phyloP scores from a whole-genome alignment of 495 filamentous ascomycete species.

The Penicillium antarcticum region DNA sequence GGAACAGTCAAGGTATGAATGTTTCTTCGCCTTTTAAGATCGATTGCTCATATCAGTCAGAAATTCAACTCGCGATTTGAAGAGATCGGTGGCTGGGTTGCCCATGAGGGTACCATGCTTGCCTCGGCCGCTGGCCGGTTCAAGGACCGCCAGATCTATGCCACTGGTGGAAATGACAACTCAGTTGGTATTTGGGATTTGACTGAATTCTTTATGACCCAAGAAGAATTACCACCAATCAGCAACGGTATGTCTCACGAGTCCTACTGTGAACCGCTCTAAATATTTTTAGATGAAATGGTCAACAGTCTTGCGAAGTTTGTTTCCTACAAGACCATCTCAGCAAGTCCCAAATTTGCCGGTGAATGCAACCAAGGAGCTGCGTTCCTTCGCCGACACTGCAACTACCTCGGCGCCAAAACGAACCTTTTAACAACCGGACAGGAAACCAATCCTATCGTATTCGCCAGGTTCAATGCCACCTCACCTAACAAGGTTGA shows the following conservation, averaged over 20 bases:
- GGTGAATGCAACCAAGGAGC: conserved; percentile 92
- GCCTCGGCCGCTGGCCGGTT: conserved; percentile 74
- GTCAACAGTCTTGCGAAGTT: conserved; percentile 78
- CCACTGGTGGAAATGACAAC: conserved; percentile 94
- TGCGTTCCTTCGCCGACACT: conserved; percentile 81
- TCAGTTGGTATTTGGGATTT: conserved; percentile 86
- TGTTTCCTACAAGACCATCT: conserved; percentile 86
- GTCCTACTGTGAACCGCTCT: not conserved
- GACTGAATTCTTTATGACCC: conserved; percentile 46
- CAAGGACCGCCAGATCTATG: conserved; percentile 69
- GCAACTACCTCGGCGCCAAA: conserved; percentile 84
- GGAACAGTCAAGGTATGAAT: conserved; percentile 71
- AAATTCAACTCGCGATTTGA: conserved; percentile 90
- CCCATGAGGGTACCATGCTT: conserved; percentile 80
- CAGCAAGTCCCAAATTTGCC: conserved; percentile 74
- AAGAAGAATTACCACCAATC: conserved; percentile 46
- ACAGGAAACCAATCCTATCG: conserved; percentile 77
- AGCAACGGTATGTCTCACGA: conserved; percentile 50
- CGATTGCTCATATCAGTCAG: conserved; percentile 28
- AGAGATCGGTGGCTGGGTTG: conserved; percentile 76
- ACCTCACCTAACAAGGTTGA: conserved; percentile 52
- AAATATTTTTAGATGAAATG: conserved; percentile 60
- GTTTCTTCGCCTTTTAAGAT: not conserved
- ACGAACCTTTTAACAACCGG: conserved; percentile 81
- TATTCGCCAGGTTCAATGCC: conserved; percentile 82